phyloP scores from a whole-genome alignment of 148 eudicot species.

The Camellia granthamiana region DNA sequence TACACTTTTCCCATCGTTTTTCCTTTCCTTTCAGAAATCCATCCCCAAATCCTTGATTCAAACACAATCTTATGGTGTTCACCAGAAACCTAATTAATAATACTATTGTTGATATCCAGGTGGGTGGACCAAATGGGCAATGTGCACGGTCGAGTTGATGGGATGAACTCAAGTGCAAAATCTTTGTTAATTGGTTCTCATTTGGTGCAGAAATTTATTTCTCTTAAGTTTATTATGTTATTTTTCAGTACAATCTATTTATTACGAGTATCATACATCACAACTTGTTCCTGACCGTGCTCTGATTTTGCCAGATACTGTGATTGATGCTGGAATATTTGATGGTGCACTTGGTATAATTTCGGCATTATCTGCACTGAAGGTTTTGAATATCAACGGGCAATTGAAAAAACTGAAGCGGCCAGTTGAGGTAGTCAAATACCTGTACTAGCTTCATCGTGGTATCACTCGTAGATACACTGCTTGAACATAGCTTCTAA shows the following conservation, averaged over 20 bases:
- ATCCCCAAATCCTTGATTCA: too few species aligned
- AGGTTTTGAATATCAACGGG: slow-evolving; percentile 57
- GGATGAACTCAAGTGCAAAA: slow-evolving; percentile 55
- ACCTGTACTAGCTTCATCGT: not conserved
- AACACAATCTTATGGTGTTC: not conserved
- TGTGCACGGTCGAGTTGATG: slow-evolving; percentile 89
- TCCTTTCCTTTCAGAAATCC: too few species aligned
- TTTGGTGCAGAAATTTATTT: slow-evolving; percentile 43
- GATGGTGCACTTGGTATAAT: slow-evolving; percentile 91
- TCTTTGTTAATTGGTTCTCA: slow-evolving; percentile 90
- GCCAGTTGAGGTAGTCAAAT: slow-evolving; percentile 74
- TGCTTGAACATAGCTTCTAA: not conserved
- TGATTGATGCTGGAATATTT: slow-evolving; percentile 90
- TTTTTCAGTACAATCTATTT: not conserved
- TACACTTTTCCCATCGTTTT: too few species aligned
- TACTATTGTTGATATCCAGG: slow-evolving; percentile 39
- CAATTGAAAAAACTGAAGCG: slow-evolving; percentile 49
- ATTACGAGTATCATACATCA: not conserved
- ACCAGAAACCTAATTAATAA: slow-evolving; percentile 14
- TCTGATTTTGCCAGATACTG: slow-evolving; percentile 60
- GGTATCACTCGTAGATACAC: not conserved
- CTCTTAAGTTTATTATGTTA: not conserved
- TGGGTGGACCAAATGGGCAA: slow-evolving; percentile 98
- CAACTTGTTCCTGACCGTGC: slow-evolving; percentile 5
- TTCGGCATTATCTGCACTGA: slow-evolving; percentile 79